phyloP scores from a whole-genome alignment of 179 eudicot species.

The Carnegiea gigantea region DNA sequence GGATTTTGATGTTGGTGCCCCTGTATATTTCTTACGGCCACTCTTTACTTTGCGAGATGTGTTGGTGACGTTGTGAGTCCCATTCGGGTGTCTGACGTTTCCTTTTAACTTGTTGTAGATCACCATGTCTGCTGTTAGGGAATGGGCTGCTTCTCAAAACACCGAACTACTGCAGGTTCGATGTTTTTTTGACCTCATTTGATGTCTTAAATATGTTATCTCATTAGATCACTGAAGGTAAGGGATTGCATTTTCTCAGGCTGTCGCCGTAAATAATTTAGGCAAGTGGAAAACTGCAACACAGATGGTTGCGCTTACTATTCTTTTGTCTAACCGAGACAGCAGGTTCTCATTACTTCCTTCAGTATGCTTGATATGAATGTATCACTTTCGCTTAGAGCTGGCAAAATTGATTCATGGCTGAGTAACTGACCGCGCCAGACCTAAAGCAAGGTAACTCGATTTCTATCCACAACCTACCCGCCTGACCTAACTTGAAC shows the following conservation, averaged over 20 bases:
- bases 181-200: slow-evolving; percentile 15
- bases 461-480: not conserved
- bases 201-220: not conserved
- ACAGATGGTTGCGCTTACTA: slow-evolving; percentile 87
- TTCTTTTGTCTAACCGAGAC: slow-evolving; percentile 82
- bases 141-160: slow-evolving; percentile 99
- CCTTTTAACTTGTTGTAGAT: slow-evolving; percentile 48
- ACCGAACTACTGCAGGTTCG: slow-evolving; percentile 79
- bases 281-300: slow-evolving; percentile 99
- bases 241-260: slow-evolving; percentile 46
- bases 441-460: not conserved
- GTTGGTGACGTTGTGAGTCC: not conserved
- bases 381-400: not conserved
- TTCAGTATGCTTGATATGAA: not conserved
- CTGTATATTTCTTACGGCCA: not conserved
- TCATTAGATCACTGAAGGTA: slow-evolving; percentile 5
- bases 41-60: not conserved
- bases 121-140: slow-evolving; percentile 98
- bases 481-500: not conserved
- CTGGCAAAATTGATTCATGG: not conserved
- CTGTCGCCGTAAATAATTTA: slow-evolving; percentile 94
- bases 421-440: not conserved
- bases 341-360: slow-evolving; percentile 51
- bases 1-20: slow-evolving; percentile 5
- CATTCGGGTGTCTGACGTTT: slow-evolving; percentile 4